These are phyloP conservation scores for Canariomyces notabilis DNA, from an alignment of 2,329 filamentous ascomycete species.

Conservation along the genomic window DNA sequence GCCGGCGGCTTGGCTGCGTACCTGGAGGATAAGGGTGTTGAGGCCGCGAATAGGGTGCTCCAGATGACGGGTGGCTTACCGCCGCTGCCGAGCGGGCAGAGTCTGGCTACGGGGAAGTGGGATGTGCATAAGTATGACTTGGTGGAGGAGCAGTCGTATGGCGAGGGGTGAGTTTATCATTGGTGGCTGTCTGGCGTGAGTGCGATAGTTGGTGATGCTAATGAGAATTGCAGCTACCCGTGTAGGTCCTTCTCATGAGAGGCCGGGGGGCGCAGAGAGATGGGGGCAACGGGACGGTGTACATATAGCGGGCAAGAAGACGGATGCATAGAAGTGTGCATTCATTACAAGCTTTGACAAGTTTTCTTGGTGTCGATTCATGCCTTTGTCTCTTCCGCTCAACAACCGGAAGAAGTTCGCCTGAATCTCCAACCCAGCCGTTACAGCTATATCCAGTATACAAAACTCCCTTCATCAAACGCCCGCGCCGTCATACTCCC, in stretches of 20 bases:
- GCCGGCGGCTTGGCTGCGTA: slow-evolving; percentile 69
- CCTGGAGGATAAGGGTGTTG: slow-evolving; percentile 55
- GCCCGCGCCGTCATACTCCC: neutral
- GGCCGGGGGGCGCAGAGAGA: slow-evolving; percentile 14
- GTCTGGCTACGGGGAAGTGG: slow-evolving; percentile 47
- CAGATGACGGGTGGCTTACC: slow-evolving; percentile 66
- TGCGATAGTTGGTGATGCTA: slow-evolving; percentile 27
- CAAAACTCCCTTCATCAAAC: neutral
- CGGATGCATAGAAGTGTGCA: slow-evolving; percentile 8
- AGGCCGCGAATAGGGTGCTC: slow-evolving; percentile 54
- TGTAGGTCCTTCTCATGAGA: slow-evolving; percentile 57
- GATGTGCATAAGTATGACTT: slow-evolving; percentile 65
- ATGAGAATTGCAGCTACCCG: slow-evolving; percentile 48
- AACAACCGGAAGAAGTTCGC: neutral
- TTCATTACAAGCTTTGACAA: neutral
- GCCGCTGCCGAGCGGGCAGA: slow-evolving; percentile 74
- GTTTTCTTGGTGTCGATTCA: neutral
- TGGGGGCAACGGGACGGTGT: slow-evolving; percentile 23
- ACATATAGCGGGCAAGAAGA: slow-evolving; percentile 21
- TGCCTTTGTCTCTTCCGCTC: neutral
- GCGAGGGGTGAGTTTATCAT: slow-evolving; percentile 55
- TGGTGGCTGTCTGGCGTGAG: neutral
- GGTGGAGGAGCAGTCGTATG: slow-evolving; percentile 64
- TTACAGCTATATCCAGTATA: neutral
- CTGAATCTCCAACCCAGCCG: neutral